A percentile compares a stretch with the other conserved stretches of the same genome.
phyloP scores from a whole-genome alignment of 225 moss, liverwort and hornwort genomes.

The Pseudisothecium myosuroides region DNA sequence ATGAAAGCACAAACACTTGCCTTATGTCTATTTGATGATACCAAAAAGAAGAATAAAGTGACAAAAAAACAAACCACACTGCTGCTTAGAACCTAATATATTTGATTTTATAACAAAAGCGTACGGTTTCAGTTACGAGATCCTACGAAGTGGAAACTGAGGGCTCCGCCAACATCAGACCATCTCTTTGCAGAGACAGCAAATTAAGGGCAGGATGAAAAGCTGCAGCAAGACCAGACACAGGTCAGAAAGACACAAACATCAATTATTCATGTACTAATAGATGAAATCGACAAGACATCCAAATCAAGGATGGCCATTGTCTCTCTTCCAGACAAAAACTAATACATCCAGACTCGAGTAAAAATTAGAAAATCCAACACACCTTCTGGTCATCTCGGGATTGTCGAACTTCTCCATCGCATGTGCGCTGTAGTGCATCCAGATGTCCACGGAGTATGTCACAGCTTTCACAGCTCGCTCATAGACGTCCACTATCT shows the following conservation, averaged over 20 bases:
- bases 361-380: constrained; percentile 27
- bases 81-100: constrained; percentile 35
- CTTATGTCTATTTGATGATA: constrained; percentile 23
- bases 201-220: constrained; percentile 86
- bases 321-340: constrained; percentile 29
- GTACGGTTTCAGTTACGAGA: constrained; percentile 54
- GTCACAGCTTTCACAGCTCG: constrained; percentile 84
- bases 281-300: constrained; percentile 35
- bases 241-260: constrained; percentile 92
- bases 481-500: constrained; percentile 73
- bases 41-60: constrained; percentile 17
- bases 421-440: constrained; percentile 79
- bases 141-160: constrained; percentile 79
- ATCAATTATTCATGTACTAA: constrained; percentile 41
- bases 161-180: constrained; percentile 94
- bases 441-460: constrained; percentile 99
- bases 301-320: constrained; percentile 70
- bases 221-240: constrained; percentile 99
- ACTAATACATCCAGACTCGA: constrained; percentile 54
- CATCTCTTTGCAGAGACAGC: constrained; percentile 96
- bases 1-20: constrained; percentile 31
- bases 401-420: constrained; percentile 85
- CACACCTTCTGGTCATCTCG: constrained; percentile 69
- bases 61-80: constrained; percentile 34
- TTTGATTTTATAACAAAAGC: constrained; percentile 46